Conservation (phyloP, 2,329 filamentous ascomycete species). For the Anisogramma anomala region DNA sequence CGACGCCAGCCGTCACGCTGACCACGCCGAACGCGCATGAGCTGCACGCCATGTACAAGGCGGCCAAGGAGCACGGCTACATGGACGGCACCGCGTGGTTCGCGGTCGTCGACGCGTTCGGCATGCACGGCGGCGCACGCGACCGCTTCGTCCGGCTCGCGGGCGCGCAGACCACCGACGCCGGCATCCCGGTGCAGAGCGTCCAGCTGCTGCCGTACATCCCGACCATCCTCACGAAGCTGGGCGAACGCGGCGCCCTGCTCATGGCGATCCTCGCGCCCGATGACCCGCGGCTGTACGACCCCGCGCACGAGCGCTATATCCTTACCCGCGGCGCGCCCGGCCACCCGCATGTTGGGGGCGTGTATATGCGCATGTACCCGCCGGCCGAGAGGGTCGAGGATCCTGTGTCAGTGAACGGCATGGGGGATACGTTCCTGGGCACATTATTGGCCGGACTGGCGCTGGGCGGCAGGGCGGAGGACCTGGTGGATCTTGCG, state of each 20-base stretch:
- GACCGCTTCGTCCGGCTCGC: conserved; percentile 62
- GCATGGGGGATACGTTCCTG: conserved; percentile 85
- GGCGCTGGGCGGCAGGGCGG: conserved; percentile 42
- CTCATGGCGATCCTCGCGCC: conserved; percentile 57
- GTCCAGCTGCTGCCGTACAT: conserved; percentile 83
- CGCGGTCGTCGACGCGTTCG: conserved; percentile 63
- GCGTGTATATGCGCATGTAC: conserved; percentile 71
- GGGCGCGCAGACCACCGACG: conserved; percentile 55
- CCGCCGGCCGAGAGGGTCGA: conserved; percentile 54
- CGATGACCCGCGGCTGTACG: conserved; percentile 56
- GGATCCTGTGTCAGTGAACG: conserved; percentile 81
- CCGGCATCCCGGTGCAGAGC: conserved; percentile 71
- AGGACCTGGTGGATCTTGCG: conserved; percentile 62
- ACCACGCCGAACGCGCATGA: conserved; percentile 77
- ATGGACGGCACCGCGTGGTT: conserved; percentile 68
- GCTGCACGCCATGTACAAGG: conserved; percentile 63
- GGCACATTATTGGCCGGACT: conserved; percentile 75
- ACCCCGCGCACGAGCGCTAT: conserved; percentile 52
- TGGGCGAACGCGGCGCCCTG: conserved; percentile 65
- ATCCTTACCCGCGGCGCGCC: conserved; percentile 55
- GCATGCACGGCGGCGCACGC: conserved; percentile 60
- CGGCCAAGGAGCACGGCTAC: conserved; percentile 54
- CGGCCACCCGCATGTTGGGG: conserved; percentile 47
- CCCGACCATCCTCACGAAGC: conserved; percentile 72
- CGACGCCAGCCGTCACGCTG: conserved; percentile 53